phyloP scores from a whole-genome alignment of 2,329 filamentous ascomycete genomes.

The Penicillium sp. region DNA sequence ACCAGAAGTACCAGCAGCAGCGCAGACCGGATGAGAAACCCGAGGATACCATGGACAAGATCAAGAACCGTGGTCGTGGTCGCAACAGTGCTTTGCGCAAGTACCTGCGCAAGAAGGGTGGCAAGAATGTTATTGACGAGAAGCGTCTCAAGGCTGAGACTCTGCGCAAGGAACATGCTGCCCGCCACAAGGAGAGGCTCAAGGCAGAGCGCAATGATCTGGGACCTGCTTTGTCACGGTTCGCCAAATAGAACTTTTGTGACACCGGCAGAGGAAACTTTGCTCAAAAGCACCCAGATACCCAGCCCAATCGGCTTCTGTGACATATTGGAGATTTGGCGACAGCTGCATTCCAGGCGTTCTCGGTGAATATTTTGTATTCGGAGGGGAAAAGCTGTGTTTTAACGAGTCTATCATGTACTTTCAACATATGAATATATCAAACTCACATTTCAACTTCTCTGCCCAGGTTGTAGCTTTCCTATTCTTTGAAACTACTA shows the following conservation, averaged over 20 bases:
- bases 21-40: conserved; percentile 75
- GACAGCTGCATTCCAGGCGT: conserved; percentile 30
- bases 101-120: conserved; percentile 86
- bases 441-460: neutral
- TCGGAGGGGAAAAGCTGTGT: conserved; percentile 20
- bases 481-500: neutral
- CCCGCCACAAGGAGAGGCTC: conserved; percentile 67
- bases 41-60: conserved; percentile 58
- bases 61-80: conserved; percentile 78
- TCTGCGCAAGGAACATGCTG: conserved; percentile 68
- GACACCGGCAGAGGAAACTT: conserved; percentile 5
- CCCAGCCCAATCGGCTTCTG: conserved; percentile 22
- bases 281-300: conserved; percentile 22
- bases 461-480: neutral
- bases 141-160: conserved; percentile 84
- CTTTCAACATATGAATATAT: conserved; percentile 11
- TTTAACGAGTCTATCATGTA: conserved; percentile 12
- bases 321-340: conserved; percentile 21
- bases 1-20: conserved; percentile 74
- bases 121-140: conserved; percentile 94
- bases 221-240: conserved; percentile 82
- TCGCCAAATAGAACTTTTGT: conserved; percentile 65
- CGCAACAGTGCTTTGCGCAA: conserved; percentile 88
- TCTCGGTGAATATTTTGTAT: conserved; percentile 22
- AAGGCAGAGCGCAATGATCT: conserved; percentile 71